Base-by-base conservation (phyloP, 306 rosid species). In the Pyrus betulifolia region DNA sequence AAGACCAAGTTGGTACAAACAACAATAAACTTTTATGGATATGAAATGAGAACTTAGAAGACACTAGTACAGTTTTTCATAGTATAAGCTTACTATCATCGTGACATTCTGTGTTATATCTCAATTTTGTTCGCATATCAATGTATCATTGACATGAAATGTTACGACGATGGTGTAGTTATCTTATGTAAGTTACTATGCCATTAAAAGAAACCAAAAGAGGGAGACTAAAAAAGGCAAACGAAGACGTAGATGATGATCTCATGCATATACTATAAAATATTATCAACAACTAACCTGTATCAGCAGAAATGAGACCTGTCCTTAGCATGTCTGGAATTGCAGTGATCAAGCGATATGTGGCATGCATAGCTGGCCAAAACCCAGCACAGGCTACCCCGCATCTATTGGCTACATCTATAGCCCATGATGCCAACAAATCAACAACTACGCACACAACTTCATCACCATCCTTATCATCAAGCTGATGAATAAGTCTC, bases 351-450 rank as follows among this genome's bases (percentile, higher is more conserved):
- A 94, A 54, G 4, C 82, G 86, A 75, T 92, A 92, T 0, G 97
- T 14, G 15, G 97, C 83, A 13, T 90, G 71, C 98, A 94, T 92
- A 83, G 84, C 97, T 25, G 98, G 96, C 98, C 97, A 94, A 75
- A 90, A 94, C 8, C 97, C 98, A 13, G 89, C 96, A 4, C 57
- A 78, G 0, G 84, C 60, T 51, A 92, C 38, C 2, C 77, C 81
- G 45, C 84, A 79, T 5, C 64, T 76, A 11, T 49, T 4, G 14
- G 86, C 93, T 1, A 92, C 94, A 64, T 85, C 66, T 18, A 94
- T 84, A 28, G 96, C 97, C 82, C 93, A 89, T 0, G 98, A 94
- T 3, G 95, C 97, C 78, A 94, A 70, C 72, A 94, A 80, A 67
- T 94, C 98, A 40, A 84, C 88, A 28, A 94, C 92, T 79, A 87